Conservation (phyloP, 2,329 filamentous ascomycete genomes). For the Orbilia quercus region DNA sequence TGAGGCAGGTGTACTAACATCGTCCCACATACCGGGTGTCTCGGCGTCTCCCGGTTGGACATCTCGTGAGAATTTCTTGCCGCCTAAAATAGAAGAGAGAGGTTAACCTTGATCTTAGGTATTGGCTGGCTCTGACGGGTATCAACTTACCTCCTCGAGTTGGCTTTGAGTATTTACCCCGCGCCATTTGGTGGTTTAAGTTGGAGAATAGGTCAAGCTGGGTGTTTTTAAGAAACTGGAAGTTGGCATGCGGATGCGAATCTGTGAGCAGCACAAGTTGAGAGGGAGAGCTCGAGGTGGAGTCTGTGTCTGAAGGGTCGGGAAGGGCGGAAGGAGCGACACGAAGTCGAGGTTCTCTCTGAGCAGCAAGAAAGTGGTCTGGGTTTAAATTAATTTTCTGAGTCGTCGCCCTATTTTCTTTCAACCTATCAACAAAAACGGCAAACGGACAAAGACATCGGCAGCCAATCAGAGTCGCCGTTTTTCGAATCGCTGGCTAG, state of each 20-base stretch:
- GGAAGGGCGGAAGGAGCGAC: not conserved
- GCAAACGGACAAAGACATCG: slow-evolving; percentile 14
- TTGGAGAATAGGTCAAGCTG: not conserved
- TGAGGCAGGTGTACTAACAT: slow-evolving; percentile 66
- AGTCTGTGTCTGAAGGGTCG: not conserved
- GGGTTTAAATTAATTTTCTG: slow-evolving; percentile 14
- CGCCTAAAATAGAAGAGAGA: slow-evolving; percentile 70
- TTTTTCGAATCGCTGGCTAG: slow-evolving; percentile 36
- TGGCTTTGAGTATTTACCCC: slow-evolving; percentile 50
- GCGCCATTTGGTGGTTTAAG: slow-evolving; percentile 24
- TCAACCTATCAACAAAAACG: slow-evolving; percentile 31
- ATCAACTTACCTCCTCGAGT: slow-evolving; percentile 40
- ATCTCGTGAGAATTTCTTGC: slow-evolving; percentile 94
- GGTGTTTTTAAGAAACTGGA: not conserved
- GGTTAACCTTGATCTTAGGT: not conserved
- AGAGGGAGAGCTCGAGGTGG: not conserved
- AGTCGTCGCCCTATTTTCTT: slow-evolving; percentile 32
- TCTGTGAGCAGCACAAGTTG: not conserved
- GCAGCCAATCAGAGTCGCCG: slow-evolving; percentile 40
- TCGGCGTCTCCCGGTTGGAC: slow-evolving; percentile 89
- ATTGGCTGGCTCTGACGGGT: not conserved
- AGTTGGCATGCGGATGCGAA: not conserved
- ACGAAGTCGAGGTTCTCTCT: not conserved
- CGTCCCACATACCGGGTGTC: slow-evolving; percentile 83
- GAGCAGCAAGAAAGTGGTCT: not conserved